Evolutionary conservation across 768 basidiomycete genomes (phyloP), one percentile per base, ranked within the genome.

Genomic region (Terana coerulea): DNA sequence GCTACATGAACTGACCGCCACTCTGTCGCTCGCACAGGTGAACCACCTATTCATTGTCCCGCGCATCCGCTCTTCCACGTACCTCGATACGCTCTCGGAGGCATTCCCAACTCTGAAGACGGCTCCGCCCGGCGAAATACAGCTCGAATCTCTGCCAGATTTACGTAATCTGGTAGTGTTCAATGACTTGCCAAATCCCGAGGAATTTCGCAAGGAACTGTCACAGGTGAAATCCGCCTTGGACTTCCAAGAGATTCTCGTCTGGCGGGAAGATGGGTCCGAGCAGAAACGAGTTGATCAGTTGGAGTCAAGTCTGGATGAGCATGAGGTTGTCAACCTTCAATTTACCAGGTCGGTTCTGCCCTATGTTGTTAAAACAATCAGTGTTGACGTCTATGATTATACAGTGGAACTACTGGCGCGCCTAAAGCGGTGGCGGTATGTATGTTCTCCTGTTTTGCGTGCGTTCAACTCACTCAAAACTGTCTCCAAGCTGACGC

Each of bases 401-500:
- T 47, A 10, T 35, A 44, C 55, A 91, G 89, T 58, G 88, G 88
- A 3, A 91, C 91, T 9, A 91, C 90, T 2, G 90, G 88, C 12
- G 63, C 73, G 0, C 89, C 91, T 0, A 93, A 92, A 65, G 91
- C 88, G 15, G 90, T 90, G 48, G 88, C 89, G 21, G 89, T 91
- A 19, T 77, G 69, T n/a, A n/a, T 47, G 1, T 8, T 10, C 37
- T 8, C 24, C 22, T 24, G 21, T n/a, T 41, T 17, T 39, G 22
- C 10, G 3, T 33, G 21, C 39, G 30, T 37, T 11, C 22, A 35
- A 17, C 12, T 44, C 10, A 44, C 17, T 48, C 1, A 53, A n/a
- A n/a, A n/a, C n/a, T 21, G 15, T 11, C 17, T 19, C 24, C 15
- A 43, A 89, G 85, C 72, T 92, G 41, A 90, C 90, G 0, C 91